Evolutionary conservation across 805 yeast genomes (phyloP).

Genomic region (Teunomyces panamensis): DNA sequence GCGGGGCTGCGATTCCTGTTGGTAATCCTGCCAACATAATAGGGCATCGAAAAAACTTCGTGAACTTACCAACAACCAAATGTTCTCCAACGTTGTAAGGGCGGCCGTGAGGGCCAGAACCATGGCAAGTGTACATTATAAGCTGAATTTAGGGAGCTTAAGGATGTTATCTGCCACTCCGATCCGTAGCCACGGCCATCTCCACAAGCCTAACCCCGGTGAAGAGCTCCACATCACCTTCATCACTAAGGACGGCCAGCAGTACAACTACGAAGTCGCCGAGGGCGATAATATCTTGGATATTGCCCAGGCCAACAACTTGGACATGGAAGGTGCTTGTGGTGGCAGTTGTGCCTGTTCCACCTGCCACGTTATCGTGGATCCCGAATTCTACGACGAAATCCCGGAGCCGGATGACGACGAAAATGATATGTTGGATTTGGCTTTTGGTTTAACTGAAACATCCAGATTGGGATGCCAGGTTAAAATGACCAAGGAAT

Average conservation of each 20-base stretch:
- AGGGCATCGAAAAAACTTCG: constrained; percentile 2
- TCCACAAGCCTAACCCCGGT: constrained; percentile 88
- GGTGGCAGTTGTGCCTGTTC: constrained; percentile 99
- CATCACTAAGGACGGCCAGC: constrained; percentile 88
- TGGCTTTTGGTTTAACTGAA: constrained; percentile 96
- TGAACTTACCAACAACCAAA: neutral
- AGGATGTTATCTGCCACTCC: constrained; percentile 20
- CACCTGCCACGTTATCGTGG: constrained; percentile 94
- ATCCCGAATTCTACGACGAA: constrained; percentile 87
- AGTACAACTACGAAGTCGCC: constrained; percentile 76
- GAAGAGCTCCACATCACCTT: constrained; percentile 82
- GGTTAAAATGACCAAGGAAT: constrained; percentile 79
- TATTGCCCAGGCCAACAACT: constrained; percentile 88
- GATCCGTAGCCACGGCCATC: constrained; percentile 65
- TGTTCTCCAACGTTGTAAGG: constrained; percentile 3
- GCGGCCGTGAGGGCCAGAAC: constrained; percentile 3
- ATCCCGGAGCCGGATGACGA: constrained; percentile 96
- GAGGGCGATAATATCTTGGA: constrained; percentile 91
- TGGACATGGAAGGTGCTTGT: constrained; percentile 98
- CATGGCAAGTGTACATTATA: neutral
- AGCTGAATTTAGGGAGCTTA: neutral
- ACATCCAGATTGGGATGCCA: constrained; percentile 96
- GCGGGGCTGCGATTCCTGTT: neutral
- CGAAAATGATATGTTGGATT: constrained; percentile 96
- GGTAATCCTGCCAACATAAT: neutral